These are phyloP conservation scores for Trichosporon inkin DNA, from an alignment of 1,284 basidiomycete species.

Conservation along the genomic window DNA sequence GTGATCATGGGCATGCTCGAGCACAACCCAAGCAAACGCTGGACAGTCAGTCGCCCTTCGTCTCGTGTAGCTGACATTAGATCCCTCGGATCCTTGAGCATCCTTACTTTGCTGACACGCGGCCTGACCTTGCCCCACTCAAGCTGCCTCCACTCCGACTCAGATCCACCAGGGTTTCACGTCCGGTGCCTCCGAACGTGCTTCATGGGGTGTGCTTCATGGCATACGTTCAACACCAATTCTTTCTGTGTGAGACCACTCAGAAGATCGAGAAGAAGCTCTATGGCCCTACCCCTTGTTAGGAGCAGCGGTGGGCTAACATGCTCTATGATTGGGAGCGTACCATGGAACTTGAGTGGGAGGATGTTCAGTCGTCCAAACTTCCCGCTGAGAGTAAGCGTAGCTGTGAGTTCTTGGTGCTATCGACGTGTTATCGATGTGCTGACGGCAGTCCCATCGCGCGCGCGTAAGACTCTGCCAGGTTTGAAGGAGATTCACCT, in stretches of 20 bases:
- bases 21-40: slow-evolving; percentile 29
- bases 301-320: slow-evolving; percentile 44
- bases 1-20: slow-evolving; percentile 41
- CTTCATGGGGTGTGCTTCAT: slow-evolving; percentile 45
- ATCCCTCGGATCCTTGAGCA: slow-evolving; percentile 40
- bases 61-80: slow-evolving; percentile 23
- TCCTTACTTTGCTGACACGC: slow-evolving; percentile 31
- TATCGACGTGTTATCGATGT: no score
- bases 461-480: neutral
- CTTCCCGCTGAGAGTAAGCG: neutral
- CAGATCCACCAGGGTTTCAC: slow-evolving; percentile 18
- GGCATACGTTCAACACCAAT: slow-evolving; percentile 30
- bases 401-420: neutral
- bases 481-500: slow-evolving; percentile 13
- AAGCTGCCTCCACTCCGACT: slow-evolving; percentile 23
- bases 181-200: slow-evolving; percentile 23
- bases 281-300: slow-evolving; percentile 30
- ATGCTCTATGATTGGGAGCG: slow-evolving; percentile 37
- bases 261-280: slow-evolving; percentile 29
- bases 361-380: slow-evolving; percentile 24
- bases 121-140: slow-evolving; percentile 10
- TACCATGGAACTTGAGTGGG: slow-evolving; percentile 35
- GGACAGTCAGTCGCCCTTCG: slow-evolving; percentile 32
- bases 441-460: slow-evolving; percentile 2
- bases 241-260: slow-evolving; percentile 35